Percentiles rank a stretch among this genome's conserved stretches.
These are phyloP conservation scores for Encephalitozoon cuniculi DNA, from an alignment of 371 early-diverging fungal species.

Conservation along the genomic window DNA sequence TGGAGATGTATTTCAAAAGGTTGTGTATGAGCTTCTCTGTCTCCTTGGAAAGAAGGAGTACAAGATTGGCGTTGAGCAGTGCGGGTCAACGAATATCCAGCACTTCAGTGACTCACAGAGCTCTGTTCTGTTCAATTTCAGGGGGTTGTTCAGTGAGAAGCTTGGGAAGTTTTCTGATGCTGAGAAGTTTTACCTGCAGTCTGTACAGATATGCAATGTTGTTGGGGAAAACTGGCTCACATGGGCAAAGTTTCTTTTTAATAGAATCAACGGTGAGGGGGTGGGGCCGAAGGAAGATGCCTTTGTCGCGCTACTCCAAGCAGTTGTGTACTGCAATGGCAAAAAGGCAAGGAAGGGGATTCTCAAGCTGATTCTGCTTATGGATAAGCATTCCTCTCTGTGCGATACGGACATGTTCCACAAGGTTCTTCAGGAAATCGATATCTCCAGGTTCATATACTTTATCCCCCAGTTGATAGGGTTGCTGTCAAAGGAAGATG, in stretches of 20 bases:
- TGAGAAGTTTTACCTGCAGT: slow-evolving; percentile 48
- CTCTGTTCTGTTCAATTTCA: slow-evolving; percentile 43
- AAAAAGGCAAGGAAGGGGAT: slow-evolving; percentile 29
- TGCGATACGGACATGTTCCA: slow-evolving; percentile 38
- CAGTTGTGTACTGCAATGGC: slow-evolving; percentile 25
- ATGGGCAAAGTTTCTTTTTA: slow-evolving; percentile 34
- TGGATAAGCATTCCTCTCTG: slow-evolving; percentile 6
- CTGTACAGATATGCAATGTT: slow-evolving; percentile 44
- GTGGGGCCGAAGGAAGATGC: slow-evolving; percentile 20
- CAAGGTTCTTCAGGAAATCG: slow-evolving; percentile 12
- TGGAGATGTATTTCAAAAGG: slow-evolving; percentile 53
- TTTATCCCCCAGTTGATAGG: slow-evolving; percentile 51
- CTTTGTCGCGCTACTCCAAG: slow-evolving; percentile 48
- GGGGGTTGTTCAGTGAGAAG: slow-evolving; percentile 45
- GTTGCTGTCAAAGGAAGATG: not conserved
- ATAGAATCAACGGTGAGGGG: not conserved
- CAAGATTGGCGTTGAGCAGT: slow-evolving; percentile 45
- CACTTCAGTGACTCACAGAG: slow-evolving; percentile 51
- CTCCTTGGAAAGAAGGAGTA: slow-evolving; percentile 47
- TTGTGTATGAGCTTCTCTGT: slow-evolving; percentile 51
- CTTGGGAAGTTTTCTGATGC: slow-evolving; percentile 39
- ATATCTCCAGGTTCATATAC: slow-evolving; percentile 44
- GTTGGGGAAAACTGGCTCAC: slow-evolving; percentile 48
- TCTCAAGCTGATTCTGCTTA: slow-evolving; percentile 20
- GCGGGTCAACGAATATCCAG: slow-evolving; percentile 49